Evolutionary conservation across 2,329 filamentous ascomycete species (phyloP).

Genomic region (Coniella lustricola): DNA sequence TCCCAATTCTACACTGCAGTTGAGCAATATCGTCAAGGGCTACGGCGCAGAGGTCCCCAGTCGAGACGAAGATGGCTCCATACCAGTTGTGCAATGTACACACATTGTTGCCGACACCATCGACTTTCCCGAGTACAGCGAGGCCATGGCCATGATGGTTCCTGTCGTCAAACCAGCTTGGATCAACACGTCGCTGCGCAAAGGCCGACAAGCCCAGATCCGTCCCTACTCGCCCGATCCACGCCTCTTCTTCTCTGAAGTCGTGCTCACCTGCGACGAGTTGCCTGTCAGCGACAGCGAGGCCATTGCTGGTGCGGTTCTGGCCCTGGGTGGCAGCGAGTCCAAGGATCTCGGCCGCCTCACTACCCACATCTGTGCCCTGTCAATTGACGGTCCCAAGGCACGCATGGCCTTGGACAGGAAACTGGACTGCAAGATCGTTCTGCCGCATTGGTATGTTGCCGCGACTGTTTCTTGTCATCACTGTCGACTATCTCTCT

Average conservation of each 20-base stretch:
- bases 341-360: conserved; percentile 62
- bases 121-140: conserved; percentile 83
- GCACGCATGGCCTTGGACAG: conserved; percentile 57
- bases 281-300: conserved; percentile 84
- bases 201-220: conserved; percentile 65
- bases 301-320: conserved; percentile 80
- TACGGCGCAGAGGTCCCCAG: conserved; percentile 46
- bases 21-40: conserved; percentile 36
- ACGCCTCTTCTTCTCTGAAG: conserved; percentile 78
- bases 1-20: conserved; percentile 22
- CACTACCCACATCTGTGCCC: conserved; percentile 83
- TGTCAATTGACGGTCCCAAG: conserved; percentile 68
- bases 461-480: neutral
- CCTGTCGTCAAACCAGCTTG: conserved; percentile 78
- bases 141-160: conserved; percentile 68
- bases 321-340: conserved; percentile 83
- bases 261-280: conserved; percentile 75
- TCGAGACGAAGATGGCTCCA: conserved; percentile 39
- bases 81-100: conserved; percentile 41
- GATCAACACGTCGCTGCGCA: conserved; percentile 65
- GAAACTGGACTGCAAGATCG: conserved; percentile 67
- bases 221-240: conserved; percentile 88
- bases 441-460: conserved; percentile 82
- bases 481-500: neutral
- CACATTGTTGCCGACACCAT: conserved; percentile 65